Evolutionary conservation across 2,329 filamentous ascomycete genomes (phyloP), one percentile per base, ranked within the genome.

Genomic region (Pleurostoma richardsiae): DNA sequence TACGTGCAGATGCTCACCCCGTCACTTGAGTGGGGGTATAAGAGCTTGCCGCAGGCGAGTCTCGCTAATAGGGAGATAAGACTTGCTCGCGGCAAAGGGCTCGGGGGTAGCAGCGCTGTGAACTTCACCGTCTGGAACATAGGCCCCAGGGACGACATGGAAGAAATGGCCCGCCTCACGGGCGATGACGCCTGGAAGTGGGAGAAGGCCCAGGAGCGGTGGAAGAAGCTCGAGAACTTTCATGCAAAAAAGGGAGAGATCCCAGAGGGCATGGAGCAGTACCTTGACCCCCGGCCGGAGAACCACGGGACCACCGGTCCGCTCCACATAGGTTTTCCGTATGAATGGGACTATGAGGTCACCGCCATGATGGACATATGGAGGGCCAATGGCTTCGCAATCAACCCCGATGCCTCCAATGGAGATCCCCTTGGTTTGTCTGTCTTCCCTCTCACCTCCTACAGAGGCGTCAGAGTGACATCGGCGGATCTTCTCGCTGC

Each of bases 111-210:
- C 42, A 63, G 59, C 28, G 62, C 64, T 6, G 66, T 72, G 47
- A 72, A 72, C 43, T 71, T 69, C 39, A 61, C 59, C 4, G 63
- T 66, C 7, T 77, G 67, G 54, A 65, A 66, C 2, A 52, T 69
- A 39, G 77, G 77, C 2, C 66, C 71, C 5, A 60, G 62, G 3
- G 73, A 74, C 30, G 76, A 81, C 49, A 79, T 73, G 49, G 65
- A 81, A 39, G 61, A 72, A 30, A 79, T 76, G 72, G 74, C 72
- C 1, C 57, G 61, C 0, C 49, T 69, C 3, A 71, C 77, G 0
- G 73, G 60, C 0, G 77, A 81, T 52, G 65, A 73, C 4, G 59
- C 56, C 2, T 81, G 73, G 63, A 56, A 54, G 4, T 82, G 75
- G 76, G 59, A 70, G 5, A 59, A 65, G 38, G 69, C 73, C 7